Conservation (phyloP, 768 basidiomycete genomes). For the Candolleomyces efflorescens region DNA sequence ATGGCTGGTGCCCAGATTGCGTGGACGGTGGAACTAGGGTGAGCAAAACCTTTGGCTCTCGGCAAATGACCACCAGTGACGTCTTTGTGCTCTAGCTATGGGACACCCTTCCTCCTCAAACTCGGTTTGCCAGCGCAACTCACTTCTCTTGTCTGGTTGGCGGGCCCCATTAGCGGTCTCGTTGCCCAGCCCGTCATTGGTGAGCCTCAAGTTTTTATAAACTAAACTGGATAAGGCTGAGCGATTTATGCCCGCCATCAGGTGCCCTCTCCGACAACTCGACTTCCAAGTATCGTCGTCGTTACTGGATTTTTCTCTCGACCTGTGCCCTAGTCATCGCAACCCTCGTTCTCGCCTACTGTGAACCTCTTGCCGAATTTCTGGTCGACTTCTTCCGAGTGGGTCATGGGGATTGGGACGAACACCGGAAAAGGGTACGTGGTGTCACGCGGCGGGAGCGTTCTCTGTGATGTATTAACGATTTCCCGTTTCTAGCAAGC, state of each 20-base stretch:
- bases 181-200: slow-evolving; percentile 98
- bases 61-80: neutral
- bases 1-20: slow-evolving; percentile 95
- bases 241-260: slow-evolving; percentile 34
- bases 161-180: slow-evolving; percentile 92
- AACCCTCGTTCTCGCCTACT: slow-evolving; percentile 80
- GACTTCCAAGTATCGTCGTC: slow-evolving; percentile 80
- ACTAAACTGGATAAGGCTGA: slow-evolving; percentile 13
- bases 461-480: neutral
- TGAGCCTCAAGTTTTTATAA: slow-evolving; percentile 30
- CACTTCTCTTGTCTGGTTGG: slow-evolving; percentile 93
- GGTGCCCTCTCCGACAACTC: slow-evolving; percentile 96
- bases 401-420: slow-evolving; percentile 86
- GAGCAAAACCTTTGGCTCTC: slow-evolving; percentile 20
- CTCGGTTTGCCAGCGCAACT: slow-evolving; percentile 77
- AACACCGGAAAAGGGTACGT: slow-evolving; percentile 60
- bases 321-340: slow-evolving; percentile 76
- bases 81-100: slow-evolving; percentile 56
- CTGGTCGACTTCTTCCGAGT: slow-evolving; percentile 74
- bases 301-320: slow-evolving; percentile 92
- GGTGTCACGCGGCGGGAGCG: neutral
- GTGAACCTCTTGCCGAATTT: slow-evolving; percentile 63
- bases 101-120: slow-evolving; percentile 84
- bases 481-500: slow-evolving; percentile 36
- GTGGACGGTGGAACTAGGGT: slow-evolving; percentile 96